phyloP scores from a whole-genome alignment of 495 filamentous ascomycete species.

The Penicillium samsonianum region DNA sequence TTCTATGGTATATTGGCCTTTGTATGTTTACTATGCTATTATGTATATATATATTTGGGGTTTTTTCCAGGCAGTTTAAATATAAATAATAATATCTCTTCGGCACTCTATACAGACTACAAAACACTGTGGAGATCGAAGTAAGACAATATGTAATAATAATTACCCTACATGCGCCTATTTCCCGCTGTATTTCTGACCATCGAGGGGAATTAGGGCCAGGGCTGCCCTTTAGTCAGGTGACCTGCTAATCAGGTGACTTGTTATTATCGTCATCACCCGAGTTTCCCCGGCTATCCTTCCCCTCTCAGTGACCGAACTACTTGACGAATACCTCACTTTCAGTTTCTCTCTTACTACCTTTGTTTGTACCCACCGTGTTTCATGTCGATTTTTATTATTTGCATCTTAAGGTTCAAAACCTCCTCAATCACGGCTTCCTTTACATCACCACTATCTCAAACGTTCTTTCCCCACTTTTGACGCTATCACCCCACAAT shows the following conservation, averaged over 20 bases:
- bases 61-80: background rate
- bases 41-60: background rate
- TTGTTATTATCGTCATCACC: slow-evolving; percentile 2
- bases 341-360: slow-evolving; percentile 16
- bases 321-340: slow-evolving; percentile 23
- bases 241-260: slow-evolving; percentile 2
- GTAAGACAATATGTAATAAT: background rate
- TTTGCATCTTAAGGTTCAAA: background rate
- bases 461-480: slow-evolving; percentile 20
- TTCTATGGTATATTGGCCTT: background rate
- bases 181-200: background rate
- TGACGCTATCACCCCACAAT: slow-evolving; percentile 30
- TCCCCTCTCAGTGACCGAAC: background rate
- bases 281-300: slow-evolving; percentile 12
- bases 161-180: background rate
- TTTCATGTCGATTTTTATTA: slow-evolving; percentile 3
- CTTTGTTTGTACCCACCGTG: slow-evolving; percentile 9
- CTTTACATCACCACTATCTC: slow-evolving; percentile 6
- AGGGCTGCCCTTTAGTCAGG: slow-evolving; percentile 13
- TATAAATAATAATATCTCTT: background rate
- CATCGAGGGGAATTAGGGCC: slow-evolving; percentile 17
- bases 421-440: background rate
- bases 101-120: background rate
- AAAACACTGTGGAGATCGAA: slow-evolving; percentile 1
- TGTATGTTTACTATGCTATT: background rate